Conservation (phyloP, 331 rosid genomes). For the Phaseolus coccineus region DNA sequence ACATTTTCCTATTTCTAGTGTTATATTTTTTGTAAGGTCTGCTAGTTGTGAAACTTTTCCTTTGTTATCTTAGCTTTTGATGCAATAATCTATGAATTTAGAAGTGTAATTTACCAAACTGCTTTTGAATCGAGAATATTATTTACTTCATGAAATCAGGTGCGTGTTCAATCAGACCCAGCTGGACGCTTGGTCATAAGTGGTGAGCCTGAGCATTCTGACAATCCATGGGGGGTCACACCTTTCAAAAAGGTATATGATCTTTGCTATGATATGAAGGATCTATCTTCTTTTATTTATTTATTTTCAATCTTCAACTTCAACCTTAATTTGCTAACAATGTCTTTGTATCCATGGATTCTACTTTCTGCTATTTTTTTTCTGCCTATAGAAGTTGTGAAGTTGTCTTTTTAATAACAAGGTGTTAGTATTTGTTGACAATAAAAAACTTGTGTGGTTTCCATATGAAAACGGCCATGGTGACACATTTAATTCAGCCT, state of each 20-base stretch:
- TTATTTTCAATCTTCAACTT: neutral
- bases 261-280: neutral
- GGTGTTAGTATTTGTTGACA: neutral
- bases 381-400: neutral
- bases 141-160: conserved; percentile 56
- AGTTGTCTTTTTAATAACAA: neutral
- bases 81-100: neutral
- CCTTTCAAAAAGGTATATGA: conserved; percentile 85
- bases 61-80: conserved; percentile 7
- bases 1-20: neutral
- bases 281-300: neutral
- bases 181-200: conserved; percentile 92
- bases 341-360: neutral
- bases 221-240: conserved; percentile 98
- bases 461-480: neutral
- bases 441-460: neutral
- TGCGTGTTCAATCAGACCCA: conserved; percentile 98
- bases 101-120: conserved; percentile 11
- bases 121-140: conserved; percentile 25
- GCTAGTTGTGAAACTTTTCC: neutral
- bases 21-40: conserved; percentile 10
- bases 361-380: neutral
- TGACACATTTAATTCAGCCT: neutral
- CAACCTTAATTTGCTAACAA: neutral
- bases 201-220: conserved; percentile 92